Evolutionary conservation across 768 basidiomycete genomes (phyloP), one percentile per base, ranked within the genome.

Genomic region (Lepiota venenata): DNA sequence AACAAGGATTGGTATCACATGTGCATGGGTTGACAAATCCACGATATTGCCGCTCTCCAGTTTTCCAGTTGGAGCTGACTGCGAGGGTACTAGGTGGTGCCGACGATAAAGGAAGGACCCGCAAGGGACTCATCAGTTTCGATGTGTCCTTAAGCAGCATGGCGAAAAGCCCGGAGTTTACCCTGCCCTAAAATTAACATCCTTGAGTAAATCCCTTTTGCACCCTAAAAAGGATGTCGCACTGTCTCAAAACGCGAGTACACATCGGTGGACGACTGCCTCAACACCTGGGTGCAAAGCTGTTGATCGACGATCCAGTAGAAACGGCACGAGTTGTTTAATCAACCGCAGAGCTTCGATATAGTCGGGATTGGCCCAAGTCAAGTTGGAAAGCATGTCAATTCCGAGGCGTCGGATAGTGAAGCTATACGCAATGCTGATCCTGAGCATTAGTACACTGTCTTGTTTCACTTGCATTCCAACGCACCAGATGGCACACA

Each of bases 391-490:
- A 42, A 93, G 69, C 0, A 85, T 80, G 0, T 85, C 85, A 15
- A 74, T 66, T 12, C 79, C 77, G 20, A 91, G 69, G 61, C 79
- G 78, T 9, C 89, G 85, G 38, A 83, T 83, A 14, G 72, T 70
- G 60, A 84, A 90, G 2, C 81, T 74, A 63, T 93, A 93, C 8
- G 84, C 77, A 47, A 91, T 69, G 50, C 90, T 91, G 27, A 52
- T 40, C 47, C 22, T 14, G 27, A 48, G 18, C 18, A 46, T 61
- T 8, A 63, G 47, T 27, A 35, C 27, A 20, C 4, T 44, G 18
- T 3, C 16, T 14, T 39, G n/a, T 22, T 7, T 4, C 27, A 16
- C 20, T 11, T 16, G 11, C 8, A 16, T n/a, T 16, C 11, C 29
- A 8, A 75, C 88, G 42, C 63, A 92, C 91, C 79, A 76, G 21